phyloP scores from a whole-genome alignment of 208 protist species.

The Crithidia mellificae region DNA sequence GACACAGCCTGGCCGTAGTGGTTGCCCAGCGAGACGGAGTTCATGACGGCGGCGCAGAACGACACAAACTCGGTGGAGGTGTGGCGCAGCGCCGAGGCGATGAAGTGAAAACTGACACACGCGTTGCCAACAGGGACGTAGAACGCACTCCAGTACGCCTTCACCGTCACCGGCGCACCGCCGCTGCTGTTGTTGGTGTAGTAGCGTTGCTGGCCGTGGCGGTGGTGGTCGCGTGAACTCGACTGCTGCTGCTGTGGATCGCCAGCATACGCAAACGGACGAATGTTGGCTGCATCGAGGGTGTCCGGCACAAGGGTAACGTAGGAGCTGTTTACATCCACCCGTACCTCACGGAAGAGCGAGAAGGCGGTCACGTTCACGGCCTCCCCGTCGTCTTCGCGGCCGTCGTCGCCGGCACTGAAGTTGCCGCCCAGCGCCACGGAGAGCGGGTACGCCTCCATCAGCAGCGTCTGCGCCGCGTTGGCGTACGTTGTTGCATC shows the following conservation, averaged over 20 bases:
- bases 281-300: constrained; percentile 15
- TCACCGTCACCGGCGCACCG: constrained; percentile 8
- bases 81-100: constrained; percentile 63
- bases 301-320: constrained; percentile 33
- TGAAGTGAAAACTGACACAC: constrained; percentile 74
- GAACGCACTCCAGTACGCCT: constrained; percentile 63
- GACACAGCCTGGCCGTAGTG: constrained; percentile 78
- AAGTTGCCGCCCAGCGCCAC: constrained; percentile 50
- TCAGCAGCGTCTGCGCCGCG: constrained; percentile 24
- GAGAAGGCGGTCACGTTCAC: constrained; percentile 29
- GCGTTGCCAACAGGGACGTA: constrained; percentile 59
- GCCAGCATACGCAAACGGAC: neutral
- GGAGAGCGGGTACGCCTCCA: constrained; percentile 56
- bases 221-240: neutral
- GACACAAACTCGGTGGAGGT: constrained; percentile 67
- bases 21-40: constrained; percentile 80
- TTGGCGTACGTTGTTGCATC: constrained; percentile 17
- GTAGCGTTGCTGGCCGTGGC: too few species aligned
- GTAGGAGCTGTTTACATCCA: constrained; percentile 44
- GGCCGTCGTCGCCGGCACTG: constrained; percentile 42
- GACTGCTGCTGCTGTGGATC: neutral
- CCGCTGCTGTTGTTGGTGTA: too few species aligned
- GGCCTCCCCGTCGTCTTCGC: constrained; percentile 33
- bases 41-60: constrained; percentile 69
- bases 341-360: constrained; percentile 45